Evolutionary conservation across 176 grass and related monocot genomes (phyloP).

Genomic region (Paspalum notatum): DNA sequence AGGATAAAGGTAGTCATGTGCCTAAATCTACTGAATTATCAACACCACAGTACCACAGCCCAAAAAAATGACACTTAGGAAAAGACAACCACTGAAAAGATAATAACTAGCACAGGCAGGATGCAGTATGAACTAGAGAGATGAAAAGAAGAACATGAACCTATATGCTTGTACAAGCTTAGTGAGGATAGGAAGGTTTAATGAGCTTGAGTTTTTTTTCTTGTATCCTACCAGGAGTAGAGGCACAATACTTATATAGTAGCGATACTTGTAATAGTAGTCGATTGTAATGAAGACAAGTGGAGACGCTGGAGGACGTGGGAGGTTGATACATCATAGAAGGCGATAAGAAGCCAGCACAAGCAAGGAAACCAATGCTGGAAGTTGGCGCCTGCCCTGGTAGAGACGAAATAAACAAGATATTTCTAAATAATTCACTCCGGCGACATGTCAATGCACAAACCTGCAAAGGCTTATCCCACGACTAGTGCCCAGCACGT

Average conservation of each 20-base stretch:
- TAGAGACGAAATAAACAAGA: background rate
- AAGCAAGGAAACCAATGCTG: background rate
- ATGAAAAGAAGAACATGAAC: slow-evolving; percentile 11
- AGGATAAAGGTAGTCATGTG: background rate
- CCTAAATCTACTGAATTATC: background rate
- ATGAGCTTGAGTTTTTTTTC: background rate
- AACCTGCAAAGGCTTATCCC: background rate
- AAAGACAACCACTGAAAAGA: slow-evolving; percentile 16
- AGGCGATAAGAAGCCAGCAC: background rate
- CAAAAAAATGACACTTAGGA: background rate
- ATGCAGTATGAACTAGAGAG: background rate
- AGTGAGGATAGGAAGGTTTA: slow-evolving; percentile 2
- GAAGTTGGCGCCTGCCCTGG: background rate
- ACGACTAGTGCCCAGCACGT: background rate
- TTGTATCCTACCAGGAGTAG: background rate
- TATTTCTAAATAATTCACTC: background rate
- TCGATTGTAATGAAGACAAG: background rate
- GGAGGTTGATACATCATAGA: background rate
- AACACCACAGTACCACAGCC: background rate
- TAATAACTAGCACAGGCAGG: slow-evolving; percentile 7
- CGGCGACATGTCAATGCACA: slow-evolving; percentile 19
- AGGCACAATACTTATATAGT: slow-evolving; percentile 35
- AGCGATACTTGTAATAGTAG: slow-evolving; percentile 16
- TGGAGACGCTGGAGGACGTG: background rate
- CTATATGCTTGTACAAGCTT: background rate